Evolutionary conservation across 2,329 filamentous ascomycete species (phyloP).

Genomic region (Fusarium citri): DNA sequence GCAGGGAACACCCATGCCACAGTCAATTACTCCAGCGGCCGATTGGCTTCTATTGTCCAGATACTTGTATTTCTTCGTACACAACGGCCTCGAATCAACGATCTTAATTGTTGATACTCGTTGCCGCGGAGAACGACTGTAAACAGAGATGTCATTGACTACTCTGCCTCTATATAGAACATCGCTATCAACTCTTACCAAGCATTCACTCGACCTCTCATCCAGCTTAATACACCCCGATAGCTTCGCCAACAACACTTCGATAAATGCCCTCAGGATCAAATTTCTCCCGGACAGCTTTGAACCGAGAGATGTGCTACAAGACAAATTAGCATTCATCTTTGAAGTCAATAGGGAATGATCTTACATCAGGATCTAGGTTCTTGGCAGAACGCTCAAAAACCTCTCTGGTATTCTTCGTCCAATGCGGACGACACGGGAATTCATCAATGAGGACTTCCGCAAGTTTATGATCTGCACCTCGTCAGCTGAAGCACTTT

Average conservation of each 20-base stretch:
- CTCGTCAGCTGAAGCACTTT: rapidly evolving
- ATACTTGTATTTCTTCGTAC: too few relatives aligned
- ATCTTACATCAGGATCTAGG: constrained; percentile 2
- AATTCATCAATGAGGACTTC: constrained; percentile 1
- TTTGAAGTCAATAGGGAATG: rapidly evolving
- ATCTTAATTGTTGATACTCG: neutral
- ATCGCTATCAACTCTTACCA: too few relatives aligned
- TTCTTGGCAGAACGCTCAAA: constrained; percentile 7
- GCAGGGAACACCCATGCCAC: too few relatives aligned
- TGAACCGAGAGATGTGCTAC: constrained; percentile 7
- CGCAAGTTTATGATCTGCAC: neutral
- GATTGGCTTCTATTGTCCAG: too few relatives aligned
- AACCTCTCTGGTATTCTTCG: constrained; percentile 5
- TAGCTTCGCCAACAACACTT: constrained; percentile 10
- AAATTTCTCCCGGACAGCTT: neutral
- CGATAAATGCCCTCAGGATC: neutral
- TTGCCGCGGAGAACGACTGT: rapidly evolving
- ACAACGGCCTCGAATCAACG: too few relatives aligned
- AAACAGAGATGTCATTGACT: neutral
- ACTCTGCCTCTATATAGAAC: rapidly evolving
- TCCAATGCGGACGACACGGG: neutral
- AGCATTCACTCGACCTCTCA: neutral
- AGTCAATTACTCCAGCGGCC: too few relatives aligned
- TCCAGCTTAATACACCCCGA: neutral
- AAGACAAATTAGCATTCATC: rapidly evolving